Evolutionary conservation across 208 protist genomes (phyloP), one percentile per base, ranked within the genome.

Genomic region (Leishmania braziliensis): DNA sequence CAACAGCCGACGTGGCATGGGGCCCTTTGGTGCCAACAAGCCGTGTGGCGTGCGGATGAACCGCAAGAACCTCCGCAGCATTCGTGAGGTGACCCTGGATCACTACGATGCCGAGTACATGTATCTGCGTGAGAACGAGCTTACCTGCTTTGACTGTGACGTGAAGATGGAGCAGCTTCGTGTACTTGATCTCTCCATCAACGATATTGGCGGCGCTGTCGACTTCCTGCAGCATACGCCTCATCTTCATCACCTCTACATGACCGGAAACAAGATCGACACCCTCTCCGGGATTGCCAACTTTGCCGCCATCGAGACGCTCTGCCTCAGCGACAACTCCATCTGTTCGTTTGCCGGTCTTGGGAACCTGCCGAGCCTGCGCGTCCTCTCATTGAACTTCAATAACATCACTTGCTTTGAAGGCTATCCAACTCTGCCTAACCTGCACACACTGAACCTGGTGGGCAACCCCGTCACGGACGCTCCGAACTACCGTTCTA

Each of bases 351-450:
- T 98, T 83, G 92, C 94, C 69, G 95, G 96, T 4, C 91, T 98
- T 51, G 89, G 94, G 60, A 92, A 92, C 78, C 84, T 98, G 70
- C 96, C 92, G 43, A 93, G 93, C 79, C 88, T 98, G 33, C 93
- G 96, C 16, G 95, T 98, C 71, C 93, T 98, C 71, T 98, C 95
- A 56, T 89, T 98, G 62, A 98, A 97, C 89, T 98, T 98, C 88
- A 97, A 98, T 86, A 96, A 91, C 80, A 98, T 98, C 84, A 86
- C 92, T 20, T 93, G 87, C 79, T 98, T 98, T 70, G 88, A 97
- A 73, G 78, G 89, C 73, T 98, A 95, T 83, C 93, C 93, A 12
- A 86, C 86, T 54, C 88, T 98, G 58, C 96, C 96, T 29, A 92
- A 89, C 71, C 80, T 98, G 56, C 95, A 98, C 87, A 96, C 94